Percentiles rank a stretch among this genome's conserved stretches.
These are phyloP conservation scores for Thymus quinquecostatus DNA, from an alignment of 257 asterid genomes.

Conservation along the genomic window DNA sequence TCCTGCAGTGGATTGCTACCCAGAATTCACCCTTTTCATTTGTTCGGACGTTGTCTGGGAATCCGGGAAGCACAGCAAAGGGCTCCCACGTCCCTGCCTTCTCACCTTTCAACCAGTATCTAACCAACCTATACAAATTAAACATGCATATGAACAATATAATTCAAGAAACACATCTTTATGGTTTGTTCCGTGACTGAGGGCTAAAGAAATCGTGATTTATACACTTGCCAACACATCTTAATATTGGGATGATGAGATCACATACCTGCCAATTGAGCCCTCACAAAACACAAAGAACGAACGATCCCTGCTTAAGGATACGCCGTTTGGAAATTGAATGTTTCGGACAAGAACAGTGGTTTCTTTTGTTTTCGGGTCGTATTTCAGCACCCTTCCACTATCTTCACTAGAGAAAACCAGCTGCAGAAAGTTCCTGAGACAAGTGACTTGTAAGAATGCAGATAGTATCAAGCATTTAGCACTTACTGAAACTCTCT, in stretches of 20 bases:
- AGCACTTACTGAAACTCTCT: not conserved
- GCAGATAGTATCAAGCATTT: not conserved
- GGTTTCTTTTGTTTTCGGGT: slow-evolving; percentile 65
- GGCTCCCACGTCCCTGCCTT: slow-evolving; percentile 68
- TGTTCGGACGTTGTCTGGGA: slow-evolving; percentile 81
- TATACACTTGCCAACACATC: too few relatives aligned
- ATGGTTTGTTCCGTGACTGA: too few relatives aligned
- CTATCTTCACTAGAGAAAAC: slow-evolving; percentile 77
- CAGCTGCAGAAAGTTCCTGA: slow-evolving; percentile 82
- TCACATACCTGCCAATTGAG: slow-evolving; percentile 64
- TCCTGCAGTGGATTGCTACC: slow-evolving; percentile 84
- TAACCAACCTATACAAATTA: slow-evolving; percentile 51
- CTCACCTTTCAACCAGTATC: slow-evolving; percentile 90
- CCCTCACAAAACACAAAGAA: slow-evolving; percentile 86
- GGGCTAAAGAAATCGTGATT: too few relatives aligned
- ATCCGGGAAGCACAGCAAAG: slow-evolving; percentile 77
- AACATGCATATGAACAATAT: not conserved
- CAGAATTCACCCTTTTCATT: slow-evolving; percentile 84
- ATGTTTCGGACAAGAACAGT: slow-evolving; percentile 69
- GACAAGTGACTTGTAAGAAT: slow-evolving; percentile 21
- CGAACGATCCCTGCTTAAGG: slow-evolving; percentile 85
- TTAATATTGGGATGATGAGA: slow-evolving; percentile 3
- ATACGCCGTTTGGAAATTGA: slow-evolving; percentile 88
- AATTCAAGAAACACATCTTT: slow-evolving; percentile 20
- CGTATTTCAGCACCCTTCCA: slow-evolving; percentile 86